Evolutionary conservation across 139 green algal species (phyloP).

Genomic region (Desmodesmus armatus): DNA sequence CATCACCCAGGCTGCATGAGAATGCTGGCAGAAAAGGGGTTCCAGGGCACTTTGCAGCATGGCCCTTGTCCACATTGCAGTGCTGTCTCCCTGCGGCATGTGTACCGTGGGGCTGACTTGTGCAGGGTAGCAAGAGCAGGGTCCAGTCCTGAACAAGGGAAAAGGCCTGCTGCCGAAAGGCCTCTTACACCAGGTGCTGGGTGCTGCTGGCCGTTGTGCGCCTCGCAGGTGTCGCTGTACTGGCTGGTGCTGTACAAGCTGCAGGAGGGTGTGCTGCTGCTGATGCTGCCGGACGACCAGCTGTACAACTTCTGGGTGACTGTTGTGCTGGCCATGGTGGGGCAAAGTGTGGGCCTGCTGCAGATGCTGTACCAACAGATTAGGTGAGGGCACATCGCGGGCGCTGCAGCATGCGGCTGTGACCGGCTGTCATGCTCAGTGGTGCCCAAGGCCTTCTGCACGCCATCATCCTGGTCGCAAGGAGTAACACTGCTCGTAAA

Average conservation of each 20-base stretch:
- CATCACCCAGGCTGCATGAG: not conserved
- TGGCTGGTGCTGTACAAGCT: slow-evolving; percentile 76
- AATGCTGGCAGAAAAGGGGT: not conserved
- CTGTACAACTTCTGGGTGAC: slow-evolving; percentile 69
- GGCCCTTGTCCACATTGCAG: no score
- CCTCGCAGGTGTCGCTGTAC: slow-evolving; percentile 66
- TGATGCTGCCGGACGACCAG: slow-evolving; percentile 58
- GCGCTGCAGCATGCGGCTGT: no score
- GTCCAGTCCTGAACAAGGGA: not conserved
- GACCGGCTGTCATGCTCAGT: no score
- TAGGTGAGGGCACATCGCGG: no score
- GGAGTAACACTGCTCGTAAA: no score
- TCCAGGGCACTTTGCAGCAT: no score
- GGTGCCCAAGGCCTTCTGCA: not conserved
- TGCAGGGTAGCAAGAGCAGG: not conserved
- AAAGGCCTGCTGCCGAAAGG: not conserved
- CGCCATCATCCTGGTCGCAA: no score
- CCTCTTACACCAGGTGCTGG: no score
- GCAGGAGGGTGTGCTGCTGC: slow-evolving; percentile 61
- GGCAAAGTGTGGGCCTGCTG: slow-evolving; percentile 60
- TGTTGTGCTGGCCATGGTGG: slow-evolving; percentile 65
- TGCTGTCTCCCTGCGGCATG: no score
- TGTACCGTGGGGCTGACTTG: not conserved
- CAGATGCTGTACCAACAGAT: slow-evolving; percentile 57
- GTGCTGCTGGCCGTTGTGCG: not conserved